These are phyloP conservation scores for Pyrenula massariospora DNA, from an alignment of 495 filamentous ascomycete species.

Conservation along the genomic window DNA sequence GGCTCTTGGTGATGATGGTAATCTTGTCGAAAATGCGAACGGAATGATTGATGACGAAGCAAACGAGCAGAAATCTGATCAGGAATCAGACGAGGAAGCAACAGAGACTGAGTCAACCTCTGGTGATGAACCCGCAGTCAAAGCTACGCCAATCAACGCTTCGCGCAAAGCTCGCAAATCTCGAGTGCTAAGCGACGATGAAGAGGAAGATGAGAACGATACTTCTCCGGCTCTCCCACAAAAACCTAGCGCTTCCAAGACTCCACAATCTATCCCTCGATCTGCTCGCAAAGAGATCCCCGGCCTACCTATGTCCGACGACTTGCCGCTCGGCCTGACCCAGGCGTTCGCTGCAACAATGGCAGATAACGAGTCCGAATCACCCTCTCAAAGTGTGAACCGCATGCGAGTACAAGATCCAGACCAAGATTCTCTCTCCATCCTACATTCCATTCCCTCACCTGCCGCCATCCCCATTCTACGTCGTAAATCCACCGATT, in stretches of 20 bases:
- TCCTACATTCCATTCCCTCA: conserved; percentile 21
- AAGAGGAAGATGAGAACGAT: conserved; percentile 30
- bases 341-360: conserved; percentile 92
- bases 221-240: background rate
- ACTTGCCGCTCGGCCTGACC: conserved; percentile 62
- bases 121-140: conserved; percentile 13
- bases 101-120: conserved; percentile 12
- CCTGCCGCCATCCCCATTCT: conserved; percentile 29
- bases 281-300: conserved; percentile 29
- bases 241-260: conserved; percentile 9
- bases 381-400: background rate
- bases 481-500: conserved; percentile 35
- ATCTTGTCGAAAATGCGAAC: conserved; percentile 22
- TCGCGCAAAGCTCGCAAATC: conserved; percentile 25
- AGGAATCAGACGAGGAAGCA: conserved; percentile 22
- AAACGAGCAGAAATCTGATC: conserved; percentile 14
- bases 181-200: conserved; percentile 37
- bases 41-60: conserved; percentile 29
- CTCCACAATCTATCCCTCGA: conserved; percentile 25
- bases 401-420: conserved; percentile 8
- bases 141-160: conserved; percentile 6
- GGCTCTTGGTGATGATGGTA: conserved; percentile 28
- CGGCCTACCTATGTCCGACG: conserved; percentile 36
- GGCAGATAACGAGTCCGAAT: conserved; percentile 41
- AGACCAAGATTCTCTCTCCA: conserved; percentile 25